Evolutionary conservation across 2,329 filamentous ascomycete species (phyloP).

Genomic region (Paracorniculantispora psalliotae): DNA sequence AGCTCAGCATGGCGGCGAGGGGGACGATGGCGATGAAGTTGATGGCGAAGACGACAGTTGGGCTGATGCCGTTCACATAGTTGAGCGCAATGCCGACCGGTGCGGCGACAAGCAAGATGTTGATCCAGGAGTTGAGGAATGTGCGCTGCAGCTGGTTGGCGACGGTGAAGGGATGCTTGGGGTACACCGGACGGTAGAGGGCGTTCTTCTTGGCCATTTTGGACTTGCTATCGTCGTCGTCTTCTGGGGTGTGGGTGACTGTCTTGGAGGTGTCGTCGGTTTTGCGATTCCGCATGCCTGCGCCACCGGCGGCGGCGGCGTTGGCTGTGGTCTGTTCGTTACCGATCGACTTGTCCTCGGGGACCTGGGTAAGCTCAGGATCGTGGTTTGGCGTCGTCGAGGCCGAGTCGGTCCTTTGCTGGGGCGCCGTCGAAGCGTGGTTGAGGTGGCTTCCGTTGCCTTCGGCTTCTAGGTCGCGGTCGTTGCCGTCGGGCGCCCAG

Average conservation of each 20-base stretch:
- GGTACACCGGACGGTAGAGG: slow-evolving; percentile 42
- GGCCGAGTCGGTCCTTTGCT: slow-evolving; percentile 15
- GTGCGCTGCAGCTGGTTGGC: slow-evolving; percentile 68
- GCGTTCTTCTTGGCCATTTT: slow-evolving; percentile 35
- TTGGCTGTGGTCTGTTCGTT: slow-evolving; percentile 20
- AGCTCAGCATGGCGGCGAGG: slow-evolving; percentile 79
- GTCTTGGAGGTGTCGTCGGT: slow-evolving; percentile 22
- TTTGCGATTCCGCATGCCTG: slow-evolving; percentile 28
- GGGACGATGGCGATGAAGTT: slow-evolving; percentile 95
- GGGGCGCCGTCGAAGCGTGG: slow-evolving; percentile 32
- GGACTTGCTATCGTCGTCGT: slow-evolving; percentile 29
- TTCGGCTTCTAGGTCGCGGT: slow-evolving; percentile 16
- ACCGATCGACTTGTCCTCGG: slow-evolving; percentile 20
- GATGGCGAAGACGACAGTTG: slow-evolving; percentile 70
- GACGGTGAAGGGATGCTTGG: slow-evolving; percentile 52
- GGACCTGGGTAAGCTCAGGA: slow-evolving; percentile 11
- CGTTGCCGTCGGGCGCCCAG: slow-evolving; percentile 30
- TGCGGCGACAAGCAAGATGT: slow-evolving; percentile 71
- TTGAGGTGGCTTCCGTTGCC: slow-evolving; percentile 28
- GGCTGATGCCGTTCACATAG: slow-evolving; percentile 50
- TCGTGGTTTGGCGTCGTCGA: slow-evolving; percentile 15
- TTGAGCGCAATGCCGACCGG: slow-evolving; percentile 75
- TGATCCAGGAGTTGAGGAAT: slow-evolving; percentile 80
- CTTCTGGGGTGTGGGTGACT: slow-evolving; percentile 14
- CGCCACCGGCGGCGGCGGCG: slow-evolving; percentile 19